A percentile compares a stretch with the other conserved stretches of the same genome.
Evolutionary conservation across 2,329 filamentous ascomycete genomes (phyloP).

Genomic region (Ceratocystis alfenasii): DNA sequence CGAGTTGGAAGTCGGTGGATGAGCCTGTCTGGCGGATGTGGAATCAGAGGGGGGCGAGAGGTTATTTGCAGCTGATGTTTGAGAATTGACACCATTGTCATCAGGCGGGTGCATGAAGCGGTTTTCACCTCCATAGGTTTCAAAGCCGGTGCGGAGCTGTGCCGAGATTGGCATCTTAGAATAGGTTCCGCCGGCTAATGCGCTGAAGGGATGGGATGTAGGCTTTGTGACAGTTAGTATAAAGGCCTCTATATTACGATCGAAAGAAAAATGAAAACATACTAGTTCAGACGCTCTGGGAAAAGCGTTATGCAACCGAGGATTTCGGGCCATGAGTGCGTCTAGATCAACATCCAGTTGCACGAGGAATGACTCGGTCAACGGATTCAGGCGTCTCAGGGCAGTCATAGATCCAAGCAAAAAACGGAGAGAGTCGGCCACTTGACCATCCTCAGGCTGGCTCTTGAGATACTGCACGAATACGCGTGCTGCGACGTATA

Average conservation of each 20-base stretch:
- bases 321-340: slow-evolving; percentile 51
- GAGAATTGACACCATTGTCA: slow-evolving; percentile 33
- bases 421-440: slow-evolving; percentile 73
- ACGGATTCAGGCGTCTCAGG: slow-evolving; percentile 72
- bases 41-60: slow-evolving; percentile 15
- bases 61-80: slow-evolving; percentile 33
- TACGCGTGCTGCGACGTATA: slow-evolving; percentile 90
- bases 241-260: neutral
- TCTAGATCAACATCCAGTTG: slow-evolving; percentile 89
- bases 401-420: slow-evolving; percentile 82
- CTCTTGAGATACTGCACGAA: slow-evolving; percentile 97
- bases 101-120: slow-evolving; percentile 33
- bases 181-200: neutral
- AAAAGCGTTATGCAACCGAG: slow-evolving; percentile 44
- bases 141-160: slow-evolving; percentile 29
- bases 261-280: slow-evolving; percentile 27
- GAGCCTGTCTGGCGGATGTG: neutral
- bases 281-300: slow-evolving; percentile 42
- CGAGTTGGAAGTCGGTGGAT: neutral
- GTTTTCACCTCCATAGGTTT: slow-evolving; percentile 36
- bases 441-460: slow-evolving; percentile 70
- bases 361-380: slow-evolving; percentile 88
- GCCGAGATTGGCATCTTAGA: neutral
- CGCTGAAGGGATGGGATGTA: neutral
- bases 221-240: neutral